A percentile compares a stretch with the other conserved stretches of the same genome.
phyloP scores from a whole-genome alignment of 306 rosid genomes.

The Calophaca sinica region DNA sequence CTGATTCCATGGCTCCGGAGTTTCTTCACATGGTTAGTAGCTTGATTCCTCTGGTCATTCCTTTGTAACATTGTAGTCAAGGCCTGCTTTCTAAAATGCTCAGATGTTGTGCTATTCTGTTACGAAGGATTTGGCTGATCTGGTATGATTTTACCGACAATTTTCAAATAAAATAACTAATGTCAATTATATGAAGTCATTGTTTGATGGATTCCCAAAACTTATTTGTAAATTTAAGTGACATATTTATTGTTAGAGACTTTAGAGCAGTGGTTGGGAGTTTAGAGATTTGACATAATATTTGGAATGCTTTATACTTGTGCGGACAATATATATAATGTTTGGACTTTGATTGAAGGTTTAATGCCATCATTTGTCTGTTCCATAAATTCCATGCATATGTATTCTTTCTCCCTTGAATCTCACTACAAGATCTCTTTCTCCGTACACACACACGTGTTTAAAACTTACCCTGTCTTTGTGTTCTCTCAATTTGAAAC shows the following conservation, averaged over 20 bases:
- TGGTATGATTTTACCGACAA: conserved; percentile 2
- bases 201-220: conserved; percentile 6
- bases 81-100: conserved; percentile 22
- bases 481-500: conserved; percentile 32
- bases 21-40: conserved; percentile 72
- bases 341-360: conserved; percentile 30
- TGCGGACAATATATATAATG: neutral
- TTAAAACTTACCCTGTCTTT: neutral
- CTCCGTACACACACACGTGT: neutral
- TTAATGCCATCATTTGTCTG: conserved; percentile 19
- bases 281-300: conserved; percentile 32
- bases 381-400: conserved; percentile 25
- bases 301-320: neutral
- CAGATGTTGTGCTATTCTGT: neutral
- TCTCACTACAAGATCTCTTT: neutral
- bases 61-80: conserved; percentile 9
- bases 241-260: conserved; percentile 17
- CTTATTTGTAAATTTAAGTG: neutral
- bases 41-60: conserved; percentile 17
- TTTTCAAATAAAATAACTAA: conserved; percentile 20
- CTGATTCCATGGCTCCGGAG: conserved; percentile 61
- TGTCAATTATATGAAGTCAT: conserved; percentile 15
- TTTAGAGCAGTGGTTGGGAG: conserved; percentile 15
- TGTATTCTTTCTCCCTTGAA: conserved; percentile 18
- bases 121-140: conserved; percentile 33